Conservation (phyloP, 1,284 basidiomycete species). For the Puccinia polysora region DNA sequence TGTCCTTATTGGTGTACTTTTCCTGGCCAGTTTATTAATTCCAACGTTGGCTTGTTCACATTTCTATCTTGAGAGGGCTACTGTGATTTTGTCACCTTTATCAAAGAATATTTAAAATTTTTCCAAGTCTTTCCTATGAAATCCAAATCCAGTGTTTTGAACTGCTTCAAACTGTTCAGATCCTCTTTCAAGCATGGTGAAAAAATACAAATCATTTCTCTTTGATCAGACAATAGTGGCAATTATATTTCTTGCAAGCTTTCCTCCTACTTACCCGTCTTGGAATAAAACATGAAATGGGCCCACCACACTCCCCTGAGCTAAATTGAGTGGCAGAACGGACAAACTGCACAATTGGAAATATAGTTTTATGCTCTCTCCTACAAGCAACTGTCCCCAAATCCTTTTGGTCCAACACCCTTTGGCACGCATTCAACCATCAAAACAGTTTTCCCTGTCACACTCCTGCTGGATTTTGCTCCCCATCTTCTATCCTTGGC, state of each 20-base stretch:
- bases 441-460: not conserved
- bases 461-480: not conserved
- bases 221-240: not conserved
- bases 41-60: not conserved
- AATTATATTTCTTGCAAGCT: not conserved
- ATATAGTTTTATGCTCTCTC: not conserved
- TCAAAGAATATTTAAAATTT: not conserved
- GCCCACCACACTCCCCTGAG: not conserved
- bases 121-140: not conserved
- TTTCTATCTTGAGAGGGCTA: not conserved
- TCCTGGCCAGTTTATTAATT: not conserved
- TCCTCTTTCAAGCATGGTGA: not conserved
- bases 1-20: not conserved
- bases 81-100: not conserved
- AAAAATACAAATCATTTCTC: not conserved
- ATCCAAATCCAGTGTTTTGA: not conserved
- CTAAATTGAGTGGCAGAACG: not conserved
- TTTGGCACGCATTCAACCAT: not conserved
- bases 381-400: not conserved
- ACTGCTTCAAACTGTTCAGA: not conserved
- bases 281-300: not conserved
- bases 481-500: not conserved
- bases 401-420: not conserved
- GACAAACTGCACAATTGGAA: not conserved
- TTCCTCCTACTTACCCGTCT: not conserved